phyloP scores from a whole-genome alignment of 2,329 filamentous ascomycete genomes.

The Tricladium varicosporioides region DNA sequence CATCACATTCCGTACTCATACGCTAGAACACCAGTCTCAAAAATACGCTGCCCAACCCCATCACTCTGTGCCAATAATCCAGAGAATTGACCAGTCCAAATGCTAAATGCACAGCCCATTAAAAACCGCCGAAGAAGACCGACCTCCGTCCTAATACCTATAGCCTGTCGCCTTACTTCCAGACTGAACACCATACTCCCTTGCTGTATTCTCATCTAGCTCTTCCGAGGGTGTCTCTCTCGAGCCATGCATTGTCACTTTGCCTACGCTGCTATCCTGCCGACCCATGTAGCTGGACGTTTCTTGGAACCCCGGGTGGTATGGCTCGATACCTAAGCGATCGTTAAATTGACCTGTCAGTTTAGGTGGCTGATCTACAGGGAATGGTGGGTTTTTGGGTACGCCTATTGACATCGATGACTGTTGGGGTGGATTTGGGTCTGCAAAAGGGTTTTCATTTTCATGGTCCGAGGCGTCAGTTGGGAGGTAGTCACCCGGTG shows the following conservation, averaged over 20 bases:
- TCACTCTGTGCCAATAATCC: slow-evolving; percentile 28
- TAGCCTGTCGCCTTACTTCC: neutral
- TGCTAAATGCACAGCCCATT: neutral
- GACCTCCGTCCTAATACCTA: neutral
- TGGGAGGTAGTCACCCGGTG: slow-evolving; percentile 29
- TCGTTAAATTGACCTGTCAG: slow-evolving; percentile 31
- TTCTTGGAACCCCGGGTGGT: slow-evolving; percentile 34
- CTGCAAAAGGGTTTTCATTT: slow-evolving; percentile 30
- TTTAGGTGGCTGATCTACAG: slow-evolving; percentile 22
- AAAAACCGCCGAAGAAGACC: neutral
- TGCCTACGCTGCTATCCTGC: slow-evolving; percentile 25
- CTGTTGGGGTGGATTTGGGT: slow-evolving; percentile 17
- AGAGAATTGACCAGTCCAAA: slow-evolving; percentile 18
- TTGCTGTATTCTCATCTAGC: slow-evolving; percentile 15
- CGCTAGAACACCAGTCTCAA: neutral
- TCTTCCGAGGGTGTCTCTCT: slow-evolving; percentile 6
- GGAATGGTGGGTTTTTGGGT: slow-evolving; percentile 23
- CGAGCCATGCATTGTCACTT: slow-evolving; percentile 30
- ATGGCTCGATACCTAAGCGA: slow-evolving; percentile 32
- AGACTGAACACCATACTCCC: slow-evolving; percentile 17
- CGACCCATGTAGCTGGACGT: slow-evolving; percentile 28
- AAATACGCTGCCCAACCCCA: neutral
- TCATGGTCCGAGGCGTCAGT: slow-evolving; percentile 21
- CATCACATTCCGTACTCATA: neutral
- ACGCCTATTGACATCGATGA: neutral